These are phyloP conservation scores for Suillus discolor DNA, from an alignment of 768 basidiomycete species.

Conservation along the genomic window DNA sequence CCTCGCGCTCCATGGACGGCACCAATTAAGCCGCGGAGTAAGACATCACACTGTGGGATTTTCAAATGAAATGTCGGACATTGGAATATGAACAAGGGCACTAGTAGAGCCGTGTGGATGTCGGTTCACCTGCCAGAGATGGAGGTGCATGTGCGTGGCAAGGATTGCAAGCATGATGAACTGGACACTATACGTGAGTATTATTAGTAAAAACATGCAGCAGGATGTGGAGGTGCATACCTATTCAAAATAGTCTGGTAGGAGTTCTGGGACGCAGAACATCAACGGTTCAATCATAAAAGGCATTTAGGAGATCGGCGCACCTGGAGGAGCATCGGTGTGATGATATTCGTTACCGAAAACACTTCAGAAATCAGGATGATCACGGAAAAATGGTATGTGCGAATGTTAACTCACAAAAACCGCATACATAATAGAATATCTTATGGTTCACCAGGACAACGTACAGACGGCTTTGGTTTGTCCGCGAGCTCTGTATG, in stretches of 20 bases:
- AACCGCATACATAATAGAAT: neutral
- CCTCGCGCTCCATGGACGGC: neutral
- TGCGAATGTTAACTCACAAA: neutral
- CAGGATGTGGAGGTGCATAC: neutral
- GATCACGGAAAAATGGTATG: neutral
- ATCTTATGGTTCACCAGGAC: neutral
- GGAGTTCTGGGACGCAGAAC: neutral
- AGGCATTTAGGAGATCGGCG: neutral
- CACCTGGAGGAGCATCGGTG: neutral
- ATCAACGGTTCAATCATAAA: neutral
- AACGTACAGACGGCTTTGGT: neutral
- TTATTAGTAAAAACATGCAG: neutral
- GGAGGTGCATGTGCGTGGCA: neutral
- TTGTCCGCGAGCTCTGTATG: neutral
- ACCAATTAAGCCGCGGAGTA: neutral
- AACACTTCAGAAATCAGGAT: neutral
- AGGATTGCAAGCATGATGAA: neutral
- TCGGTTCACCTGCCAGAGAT: neutral
- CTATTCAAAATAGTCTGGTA: neutral
- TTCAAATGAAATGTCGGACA: neutral
- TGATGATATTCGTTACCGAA: neutral
- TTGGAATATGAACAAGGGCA: neutral
- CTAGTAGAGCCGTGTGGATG: neutral
- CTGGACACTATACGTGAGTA: neutral
- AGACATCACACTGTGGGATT: neutral